Percentiles rank a stretch among this genome's conserved stretches.
phyloP scores from a whole-genome alignment of 257 asterid species.

The Paulownia fortunei region DNA sequence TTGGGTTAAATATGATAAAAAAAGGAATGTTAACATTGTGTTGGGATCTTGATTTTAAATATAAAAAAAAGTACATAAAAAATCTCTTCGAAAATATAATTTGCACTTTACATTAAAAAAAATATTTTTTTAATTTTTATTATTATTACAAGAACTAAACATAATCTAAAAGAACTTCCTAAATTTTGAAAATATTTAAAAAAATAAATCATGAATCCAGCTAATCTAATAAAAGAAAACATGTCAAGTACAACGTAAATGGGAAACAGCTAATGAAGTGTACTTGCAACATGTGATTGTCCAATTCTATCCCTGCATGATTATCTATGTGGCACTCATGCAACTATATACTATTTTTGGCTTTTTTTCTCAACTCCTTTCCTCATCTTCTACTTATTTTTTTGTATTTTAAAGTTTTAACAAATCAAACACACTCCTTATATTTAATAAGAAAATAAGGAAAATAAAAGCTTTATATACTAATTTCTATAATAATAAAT shows the following conservation, averaged over 20 bases:
- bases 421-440: background rate
- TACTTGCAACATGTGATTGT: background rate
- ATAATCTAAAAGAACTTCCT: too few relatives aligned
- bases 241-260: background rate
- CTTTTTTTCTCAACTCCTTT: background rate
- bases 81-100: too few relatives aligned
- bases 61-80: too few relatives aligned
- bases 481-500: too few relatives aligned
- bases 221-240: background rate
- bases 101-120: too few relatives aligned
- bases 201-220: background rate
- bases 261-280: slow-evolving; percentile 32
- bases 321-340: slow-evolving; percentile 11
- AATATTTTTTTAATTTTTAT: too few relatives aligned
- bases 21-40: too few relatives aligned
- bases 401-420: background rate
- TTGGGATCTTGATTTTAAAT: too few relatives aligned
- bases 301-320: slow-evolving; percentile 4
- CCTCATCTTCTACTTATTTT: background rate
- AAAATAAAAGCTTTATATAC: too few relatives aligned
- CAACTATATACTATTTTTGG: slow-evolving; percentile 16
- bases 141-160: too few relatives aligned
- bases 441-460: background rate
- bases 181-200: too few relatives aligned
- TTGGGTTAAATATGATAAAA: too few relatives aligned